phyloP scores from a whole-genome alignment of 2,329 filamentous ascomycete species.

The Dothideomycetidae sp. region DNA sequence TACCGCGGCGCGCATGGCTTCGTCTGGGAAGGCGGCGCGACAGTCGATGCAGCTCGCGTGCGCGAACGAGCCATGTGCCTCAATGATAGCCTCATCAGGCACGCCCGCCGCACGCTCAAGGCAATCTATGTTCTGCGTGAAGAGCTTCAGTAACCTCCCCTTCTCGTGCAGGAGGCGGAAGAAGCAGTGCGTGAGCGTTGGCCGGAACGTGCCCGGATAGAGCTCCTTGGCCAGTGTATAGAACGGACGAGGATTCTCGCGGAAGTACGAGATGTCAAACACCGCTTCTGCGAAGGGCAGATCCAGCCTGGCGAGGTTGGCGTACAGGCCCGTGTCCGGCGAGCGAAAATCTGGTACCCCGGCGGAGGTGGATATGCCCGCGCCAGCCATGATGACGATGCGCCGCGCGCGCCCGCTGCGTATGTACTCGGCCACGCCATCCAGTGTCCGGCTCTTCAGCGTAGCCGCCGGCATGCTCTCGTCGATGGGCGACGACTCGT shows the following conservation, averaged over 20 bases:
- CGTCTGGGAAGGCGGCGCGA: slow-evolving; percentile 53
- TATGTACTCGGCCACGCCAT: slow-evolving; percentile 69
- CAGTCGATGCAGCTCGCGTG: slow-evolving; percentile 86
- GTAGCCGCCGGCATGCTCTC: slow-evolving; percentile 50
- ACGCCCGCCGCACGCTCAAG: slow-evolving; percentile 80
- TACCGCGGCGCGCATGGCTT: slow-evolving; percentile 59
- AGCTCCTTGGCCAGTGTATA: slow-evolving; percentile 85
- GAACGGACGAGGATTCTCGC: slow-evolving; percentile 71
- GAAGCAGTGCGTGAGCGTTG: slow-evolving; percentile 83
- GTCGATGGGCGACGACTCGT: slow-evolving; percentile 54
- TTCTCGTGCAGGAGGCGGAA: slow-evolving; percentile 69
- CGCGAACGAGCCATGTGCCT: slow-evolving; percentile 92
- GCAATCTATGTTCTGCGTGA: slow-evolving; percentile 97
- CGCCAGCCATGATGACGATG: slow-evolving; percentile 79
- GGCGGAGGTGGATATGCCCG: slow-evolving; percentile 65
- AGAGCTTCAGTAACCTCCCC: slow-evolving; percentile 65
- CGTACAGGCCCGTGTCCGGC: slow-evolving; percentile 83
- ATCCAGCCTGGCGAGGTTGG: slow-evolving; percentile 73
- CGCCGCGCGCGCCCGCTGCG: slow-evolving; percentile 49
- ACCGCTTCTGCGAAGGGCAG: slow-evolving; percentile 84
- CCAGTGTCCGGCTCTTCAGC: slow-evolving; percentile 53
- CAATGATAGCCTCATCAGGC: slow-evolving; percentile 64
- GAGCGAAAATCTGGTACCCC: slow-evolving; percentile 88
- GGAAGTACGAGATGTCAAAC: slow-evolving; percentile 86
- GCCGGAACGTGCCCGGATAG: slow-evolving; percentile 77